A percentile compares a stretch with the other conserved stretches of the same genome.
Evolutionary conservation across 805 yeast genomes (phyloP).

Genomic region (Cyberlindnera misumaiensis): DNA sequence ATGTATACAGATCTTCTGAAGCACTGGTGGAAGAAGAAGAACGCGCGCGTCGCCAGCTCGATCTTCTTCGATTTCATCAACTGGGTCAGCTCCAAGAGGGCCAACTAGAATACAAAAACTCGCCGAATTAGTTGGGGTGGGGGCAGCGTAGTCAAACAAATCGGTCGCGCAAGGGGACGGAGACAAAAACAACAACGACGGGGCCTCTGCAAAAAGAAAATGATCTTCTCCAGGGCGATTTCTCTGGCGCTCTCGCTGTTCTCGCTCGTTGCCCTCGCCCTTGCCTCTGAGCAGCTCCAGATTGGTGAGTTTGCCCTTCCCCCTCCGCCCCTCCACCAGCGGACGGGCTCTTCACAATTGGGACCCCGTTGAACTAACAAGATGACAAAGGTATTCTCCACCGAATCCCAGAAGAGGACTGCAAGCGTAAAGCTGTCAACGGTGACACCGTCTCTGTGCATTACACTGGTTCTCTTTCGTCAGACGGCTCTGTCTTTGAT

Average conservation of each 20-base stretch:
- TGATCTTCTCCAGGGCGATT: neutral
- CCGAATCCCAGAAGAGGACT: slow-evolving; percentile 42
- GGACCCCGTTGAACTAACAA: too few relatives aligned
- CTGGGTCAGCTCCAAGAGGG: slow-evolving; percentile 55
- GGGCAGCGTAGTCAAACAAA: too few relatives aligned
- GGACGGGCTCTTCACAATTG: neutral
- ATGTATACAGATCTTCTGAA: slow-evolving; percentile 51
- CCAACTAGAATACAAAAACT: neutral
- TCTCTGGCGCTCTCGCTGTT: neutral
- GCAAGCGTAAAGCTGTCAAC: slow-evolving; percentile 47
- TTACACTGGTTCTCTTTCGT: slow-evolving; percentile 61
- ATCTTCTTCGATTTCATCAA: slow-evolving; percentile 74
- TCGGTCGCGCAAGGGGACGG: too few relatives aligned
- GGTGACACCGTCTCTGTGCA: slow-evolving; percentile 76
- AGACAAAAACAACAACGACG: too few relatives aligned
- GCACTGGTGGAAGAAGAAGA: slow-evolving; percentile 48
- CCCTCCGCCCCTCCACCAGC: too few relatives aligned
- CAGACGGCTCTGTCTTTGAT: slow-evolving; percentile 68
- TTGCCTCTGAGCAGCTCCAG: neutral
- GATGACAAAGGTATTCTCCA: slow-evolving; percentile 35
- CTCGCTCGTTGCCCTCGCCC: neutral
- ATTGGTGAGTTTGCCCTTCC: slow-evolving; percentile 1
- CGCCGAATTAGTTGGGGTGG: neutral
- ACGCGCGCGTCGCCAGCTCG: slow-evolving; percentile 43
- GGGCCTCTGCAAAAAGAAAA: neutral